Conservation (phyloP, 371 early-diverging fungal genomes). For the Mucor velutinosus region DNA sequence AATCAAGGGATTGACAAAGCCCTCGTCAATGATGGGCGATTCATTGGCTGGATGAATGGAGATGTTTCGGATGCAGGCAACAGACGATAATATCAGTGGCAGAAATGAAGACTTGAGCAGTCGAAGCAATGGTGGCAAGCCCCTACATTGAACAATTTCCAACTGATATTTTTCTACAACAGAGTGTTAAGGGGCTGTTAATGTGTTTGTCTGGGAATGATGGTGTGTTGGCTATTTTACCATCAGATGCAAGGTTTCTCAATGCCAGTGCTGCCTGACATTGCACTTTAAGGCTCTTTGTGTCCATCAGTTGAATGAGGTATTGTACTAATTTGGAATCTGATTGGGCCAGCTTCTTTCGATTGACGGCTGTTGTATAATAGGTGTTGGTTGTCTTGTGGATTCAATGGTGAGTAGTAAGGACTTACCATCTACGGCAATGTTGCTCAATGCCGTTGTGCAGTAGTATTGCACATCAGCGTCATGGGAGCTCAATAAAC, state of each 20-base stretch:
- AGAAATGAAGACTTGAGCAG: conserved; percentile 78
- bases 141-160: conserved; percentile 81
- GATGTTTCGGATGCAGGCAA: conserved; percentile 93
- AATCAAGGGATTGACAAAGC: conserved; percentile 78
- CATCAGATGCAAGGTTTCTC: conserved; percentile 88
- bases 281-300: conserved; percentile 82
- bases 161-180: conserved; percentile 79
- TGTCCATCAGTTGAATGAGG: conserved; percentile 79
- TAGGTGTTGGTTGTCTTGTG: background rate
- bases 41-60: conserved; percentile 91
- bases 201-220: background rate
- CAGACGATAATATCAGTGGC: conserved; percentile 83
- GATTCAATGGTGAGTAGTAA: background rate
- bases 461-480: conserved; percentile 90
- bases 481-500: conserved; percentile 78
- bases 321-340: conserved; percentile 79
- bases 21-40: conserved; percentile 81
- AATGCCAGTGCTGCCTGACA: conserved; percentile 51
- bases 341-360: conserved; percentile 74
- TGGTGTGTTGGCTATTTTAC: background rate
- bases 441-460: conserved; percentile 90
- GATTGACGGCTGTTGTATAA: conserved; percentile 50
- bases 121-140: conserved; percentile 73
- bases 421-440: conserved; percentile 81
- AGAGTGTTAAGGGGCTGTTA: conserved; percentile 52